Base-by-base conservation (phyloP, 371 early-diverging fungal species). In the Coemansia sp. region DNA sequence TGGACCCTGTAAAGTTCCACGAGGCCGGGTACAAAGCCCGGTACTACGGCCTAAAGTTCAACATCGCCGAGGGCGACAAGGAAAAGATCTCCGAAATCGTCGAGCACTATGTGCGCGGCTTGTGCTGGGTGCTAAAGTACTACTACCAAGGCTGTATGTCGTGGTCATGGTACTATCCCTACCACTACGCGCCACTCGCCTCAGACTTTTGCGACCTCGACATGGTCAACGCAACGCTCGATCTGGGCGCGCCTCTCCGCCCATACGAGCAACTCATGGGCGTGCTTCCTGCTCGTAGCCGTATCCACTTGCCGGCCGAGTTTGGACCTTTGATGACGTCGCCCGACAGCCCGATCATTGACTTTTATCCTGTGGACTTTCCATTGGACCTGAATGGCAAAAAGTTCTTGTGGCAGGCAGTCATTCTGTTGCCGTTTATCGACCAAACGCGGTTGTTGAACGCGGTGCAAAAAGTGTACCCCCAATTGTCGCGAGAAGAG, bases 91-190 rank as follows among this genome's bases (percentile, higher is more conserved):
- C 64, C 75, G 87, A 89, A 14, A 83, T 97, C 65, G 95, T 91
- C 12, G 87, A 87, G 59, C 87, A 90, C 57, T 99, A 99, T 70
- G 87, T 98, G 50, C 94, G 96, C 78, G 99, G 99, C n/a, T 85
- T 99, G 37, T 91, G 92, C 69, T 99, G 99, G 99, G 96, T 99
- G 25, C 89, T 97, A 62, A 89, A 90, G 71, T 99, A 99, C 82
- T 99, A 99, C 75, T 95, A 95, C 80, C 87, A 90, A 74, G 95
- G 98, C 20, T 91, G 92, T 65, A 93, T 90, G 12, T 94, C 95
- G 21, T 99, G 99, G 99, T 89, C 92, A 39, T 99, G 98, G 97
- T 99, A 90, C 84, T 99, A 93, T 79, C 99, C 99, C 4, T 96
- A 94, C 81, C 94, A 99, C 82, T 99, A 97, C 82, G 94, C 99